Base-by-base conservation (phyloP, 495 filamentous ascomycete species). In the Cetradonia linearis region DNA sequence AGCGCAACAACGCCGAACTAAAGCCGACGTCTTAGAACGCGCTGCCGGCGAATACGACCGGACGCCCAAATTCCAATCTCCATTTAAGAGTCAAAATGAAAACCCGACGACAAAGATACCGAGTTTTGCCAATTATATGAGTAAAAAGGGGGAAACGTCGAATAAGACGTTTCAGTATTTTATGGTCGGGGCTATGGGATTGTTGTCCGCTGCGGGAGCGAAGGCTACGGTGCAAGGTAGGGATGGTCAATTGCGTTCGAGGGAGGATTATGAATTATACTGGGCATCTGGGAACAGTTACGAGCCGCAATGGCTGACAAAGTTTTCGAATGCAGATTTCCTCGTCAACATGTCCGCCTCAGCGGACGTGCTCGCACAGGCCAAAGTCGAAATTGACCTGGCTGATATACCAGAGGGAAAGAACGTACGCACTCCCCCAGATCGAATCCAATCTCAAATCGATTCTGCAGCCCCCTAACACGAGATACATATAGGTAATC, bases 311-410 rank as follows among this genome's bases (percentile, higher is more conserved):
- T 52, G 38, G 31, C 49, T 56, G 42, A 55, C 38, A 38, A 37
- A 34, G 11, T 50, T 48, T 30, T 5, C 37, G 25, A 53, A 66
- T 20, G 36, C 74, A 96, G 93, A 97, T 77, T 97, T 99, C 85
- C 81, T 99, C 46, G 91, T 95, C 78, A 97, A 95, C 82, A 96
- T 99, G 94, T 91, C 94, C 72, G 94, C 94, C 62, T 99, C 94
- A 58, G 94, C 94, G 73, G 94, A 99, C 71, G 90, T 99, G 68
- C 79, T 99, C 73, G 94, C 94, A 70, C 91, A 96, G 83, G 94
- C 94, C 70, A 99, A 99, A 84, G 92, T 99, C 66, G 94, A 99
- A 78, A 86, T 99, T 66, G 88, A 95, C 71, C 86, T 99, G 62
- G 76, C 78, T 66, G 71, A 86, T 55, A 96, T 99, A 70, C 93